Percentiles rank a stretch among this genome's conserved stretches.
phyloP scores from a whole-genome alignment of 768 basidiomycete genomes.

The Suillus placidus region DNA sequence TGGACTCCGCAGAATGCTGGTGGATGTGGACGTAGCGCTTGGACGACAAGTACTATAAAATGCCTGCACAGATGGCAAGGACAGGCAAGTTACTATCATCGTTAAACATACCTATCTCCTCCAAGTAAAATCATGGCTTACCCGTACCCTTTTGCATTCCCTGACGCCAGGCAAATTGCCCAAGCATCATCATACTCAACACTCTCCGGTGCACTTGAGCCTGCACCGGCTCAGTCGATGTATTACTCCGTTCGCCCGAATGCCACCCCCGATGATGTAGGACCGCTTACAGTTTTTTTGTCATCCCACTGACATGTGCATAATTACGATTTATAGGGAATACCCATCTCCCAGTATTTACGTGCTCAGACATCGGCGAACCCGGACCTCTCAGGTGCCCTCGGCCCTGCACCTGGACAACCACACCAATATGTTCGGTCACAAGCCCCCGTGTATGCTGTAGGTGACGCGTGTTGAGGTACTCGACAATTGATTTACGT shows the following conservation, averaged over 20 bases:
- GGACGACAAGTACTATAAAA: neutral
- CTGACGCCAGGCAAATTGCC: slow-evolving; percentile 13
- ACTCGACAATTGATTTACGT: neutral
- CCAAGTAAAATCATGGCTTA: slow-evolving; percentile 21
- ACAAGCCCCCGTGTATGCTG: neutral
- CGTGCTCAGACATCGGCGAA: slow-evolving; percentile 13
- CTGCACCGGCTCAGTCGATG: neutral
- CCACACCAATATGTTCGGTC: neutral
- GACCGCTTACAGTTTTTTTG: neutral
- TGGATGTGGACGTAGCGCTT: slow-evolving; percentile 3
- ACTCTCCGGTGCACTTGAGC: neutral
- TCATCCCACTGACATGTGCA: neutral
- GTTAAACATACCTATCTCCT: neutral
- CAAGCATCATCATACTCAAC: neutral
- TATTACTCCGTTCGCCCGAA: neutral
- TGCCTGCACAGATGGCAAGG: neutral
- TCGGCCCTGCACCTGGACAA: slow-evolving; percentile 2
- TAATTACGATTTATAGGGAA: neutral
- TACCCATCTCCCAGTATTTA: slow-evolving; percentile 2
- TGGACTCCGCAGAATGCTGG: neutral
- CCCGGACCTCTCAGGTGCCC: neutral
- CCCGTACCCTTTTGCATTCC: slow-evolving; percentile 26
- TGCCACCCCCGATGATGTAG: neutral
- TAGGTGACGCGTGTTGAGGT: neutral
- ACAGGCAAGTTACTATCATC: neutral